phyloP scores from a whole-genome alignment of 177 flowering plant species.

The Vitis hybrid region DNA sequence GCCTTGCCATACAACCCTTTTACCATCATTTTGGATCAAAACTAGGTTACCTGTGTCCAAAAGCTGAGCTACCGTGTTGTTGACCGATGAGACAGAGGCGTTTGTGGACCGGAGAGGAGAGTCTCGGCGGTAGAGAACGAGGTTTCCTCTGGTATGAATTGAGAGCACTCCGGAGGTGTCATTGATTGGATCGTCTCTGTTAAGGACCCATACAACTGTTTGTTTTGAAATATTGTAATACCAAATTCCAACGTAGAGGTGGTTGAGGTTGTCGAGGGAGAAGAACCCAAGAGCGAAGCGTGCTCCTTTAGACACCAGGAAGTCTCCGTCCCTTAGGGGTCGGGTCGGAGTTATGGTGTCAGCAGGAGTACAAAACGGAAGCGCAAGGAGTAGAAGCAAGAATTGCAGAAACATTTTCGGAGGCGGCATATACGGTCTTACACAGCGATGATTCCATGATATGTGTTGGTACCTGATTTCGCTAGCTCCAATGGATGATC shows the following conservation, averaged over 20 bases:
- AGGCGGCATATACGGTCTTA: no score
- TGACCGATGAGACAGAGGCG: neutral
- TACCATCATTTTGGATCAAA: neutral
- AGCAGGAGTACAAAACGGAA: slow-evolving; percentile 3
- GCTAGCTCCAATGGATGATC: no score
- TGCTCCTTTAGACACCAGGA: slow-evolving; percentile 13
- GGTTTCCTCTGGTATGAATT: neutral
- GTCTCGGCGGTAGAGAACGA: neutral
- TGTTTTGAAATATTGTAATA: neutral
- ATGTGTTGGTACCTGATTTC: no score
- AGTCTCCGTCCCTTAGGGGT: slow-evolving; percentile 25
- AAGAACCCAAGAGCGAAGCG: slow-evolving; percentile 38
- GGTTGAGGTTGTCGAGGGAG: slow-evolving; percentile 29
- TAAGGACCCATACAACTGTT: neutral
- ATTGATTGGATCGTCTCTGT: slow-evolving; percentile 3
- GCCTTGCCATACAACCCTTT: slow-evolving; percentile 31
- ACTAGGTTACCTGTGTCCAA: slow-evolving; percentile 27
- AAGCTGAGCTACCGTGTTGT: neutral
- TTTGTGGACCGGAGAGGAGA: slow-evolving; percentile 5
- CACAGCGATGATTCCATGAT: no score
- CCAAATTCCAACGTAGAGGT: slow-evolving; percentile 31
- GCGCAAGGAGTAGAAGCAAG: slow-evolving; percentile 1
- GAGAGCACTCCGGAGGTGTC: slow-evolving; percentile 2
- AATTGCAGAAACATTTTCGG: neutral
- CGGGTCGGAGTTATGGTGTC: slow-evolving; percentile 16